Evolutionary conservation across 2,329 filamentous ascomycete species (phyloP), one percentile per base, ranked within the genome.

Genomic region (Cladosporium cucumerinum): DNA sequence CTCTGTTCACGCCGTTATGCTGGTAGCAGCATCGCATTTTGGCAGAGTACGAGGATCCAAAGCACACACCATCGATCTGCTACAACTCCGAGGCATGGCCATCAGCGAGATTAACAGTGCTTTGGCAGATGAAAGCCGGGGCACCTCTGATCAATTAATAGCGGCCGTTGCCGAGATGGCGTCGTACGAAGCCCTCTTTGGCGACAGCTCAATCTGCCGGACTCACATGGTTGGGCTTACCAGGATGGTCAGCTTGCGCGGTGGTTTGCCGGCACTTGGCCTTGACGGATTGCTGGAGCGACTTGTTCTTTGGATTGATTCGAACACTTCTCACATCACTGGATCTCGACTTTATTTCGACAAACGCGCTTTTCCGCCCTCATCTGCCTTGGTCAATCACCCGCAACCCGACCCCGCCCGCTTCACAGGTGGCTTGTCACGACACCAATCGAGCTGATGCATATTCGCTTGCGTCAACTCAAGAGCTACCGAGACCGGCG

Each of bases 151-250:
- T 68, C 77, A 77, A 16, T 66, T 83, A 34, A 77, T 84, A 59
- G 80, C 78, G 10, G 81, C 82, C 2, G 80, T 83, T 4, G 80
- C 80, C 36, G 81, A 82, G 67, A 82, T 85, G 81, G 82, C 82
- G 11, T 80, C 78, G 66, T 84, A 82, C 69, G 82, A 85, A 69
- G 81, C 81, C n/a, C 79, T 83, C 66, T 82, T 80, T 67, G 82
- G 82, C 25, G 75, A 77, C 23, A 68, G 75, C 23, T 70, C 74
- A 3, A 75, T 77, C 16, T 84, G 81, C 65, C 72, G 76, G 59
- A 77, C 79, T 3, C 82, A 85, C 73, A 84, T 84, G 82, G 72
- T 73, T 1, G 82, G 78, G 4, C 72, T 84, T 28, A 66, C 70
- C 43, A 73, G 76, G 21, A 80, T 82, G 72, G 73, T 85, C 12